Evolutionary conservation across 306 rosid species (phyloP), one percentile per base, ranked within the genome.

Genomic region (Cercis canadensis): DNA sequence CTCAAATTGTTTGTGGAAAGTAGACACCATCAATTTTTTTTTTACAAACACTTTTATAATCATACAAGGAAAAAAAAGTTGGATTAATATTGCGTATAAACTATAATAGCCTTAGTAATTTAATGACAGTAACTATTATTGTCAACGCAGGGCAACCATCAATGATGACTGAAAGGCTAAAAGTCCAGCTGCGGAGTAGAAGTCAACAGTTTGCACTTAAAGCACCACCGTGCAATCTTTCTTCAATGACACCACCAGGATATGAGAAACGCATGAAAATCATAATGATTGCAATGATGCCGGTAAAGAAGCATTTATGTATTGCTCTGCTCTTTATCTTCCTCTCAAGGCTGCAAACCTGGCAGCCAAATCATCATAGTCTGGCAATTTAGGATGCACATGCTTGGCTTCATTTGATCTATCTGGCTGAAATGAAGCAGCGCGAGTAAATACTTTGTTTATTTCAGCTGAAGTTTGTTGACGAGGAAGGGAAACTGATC

Each of bases 381-480:
- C 90, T 0, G 97, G 99, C 67, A 94, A 74, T 51, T 94, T 94
- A n/a, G 99, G 99, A 77, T 94, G 99, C 70, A 94, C 99, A 10
- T 91, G 97, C 58, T 78, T 75, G 61, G 97, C 92, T 69, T 73
- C 86, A 0, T 49, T 77, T 59, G 88, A 83, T 58, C 86, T 51
- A 73, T 87, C 88, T 10, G 87, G 83, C 83, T 94, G 97, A 70
- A 91, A 83, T 53, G 99, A 82, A 70, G 92, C 85, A n/a, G 92
- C 97, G 14, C 99, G 91, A 62, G 83, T 36, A 72, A 55, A 86
- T 16, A 83, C 96, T 69, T 86, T 94, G 17, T 90, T 61, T 41
- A 81, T 80, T 59, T 80, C 82, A 41, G 81, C 79, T 8, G 78
- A 76, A 62, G 80, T 11, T 61, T 84, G 86, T 67, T 84, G 86